Conservation (phyloP, 2,329 filamentous ascomycete genomes). For the Microdochium nivale region DNA sequence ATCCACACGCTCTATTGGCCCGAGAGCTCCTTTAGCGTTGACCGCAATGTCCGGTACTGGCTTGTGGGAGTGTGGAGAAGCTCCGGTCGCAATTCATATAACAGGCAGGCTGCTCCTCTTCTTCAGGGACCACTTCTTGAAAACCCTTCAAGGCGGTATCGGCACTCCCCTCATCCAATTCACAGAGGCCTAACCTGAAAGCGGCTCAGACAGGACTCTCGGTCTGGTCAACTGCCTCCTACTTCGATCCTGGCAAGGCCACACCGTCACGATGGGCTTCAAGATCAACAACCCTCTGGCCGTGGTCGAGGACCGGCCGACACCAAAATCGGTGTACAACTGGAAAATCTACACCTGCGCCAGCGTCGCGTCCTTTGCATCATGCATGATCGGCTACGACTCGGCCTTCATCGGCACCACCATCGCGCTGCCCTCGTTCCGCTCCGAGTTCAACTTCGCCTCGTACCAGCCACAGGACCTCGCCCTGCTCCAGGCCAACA, state of each 20-base stretch:
- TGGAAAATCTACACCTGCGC: conserved; percentile 50
- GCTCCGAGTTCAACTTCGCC: conserved; percentile 56
- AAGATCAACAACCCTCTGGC: conserved; percentile 19
- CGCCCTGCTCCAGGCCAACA: conserved; percentile 60
- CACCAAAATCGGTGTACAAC: conserved; percentile 49
- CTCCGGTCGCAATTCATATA: too few species aligned
- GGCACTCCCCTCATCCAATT: too few species aligned
- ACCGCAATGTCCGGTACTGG: too few species aligned
- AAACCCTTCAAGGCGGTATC: too few species aligned
- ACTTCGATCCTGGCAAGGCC: too few species aligned
- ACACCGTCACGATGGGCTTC: conserved; percentile 28
- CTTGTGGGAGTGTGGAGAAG: too few species aligned
- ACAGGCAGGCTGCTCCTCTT: too few species aligned
- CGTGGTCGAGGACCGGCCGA: conserved; percentile 47
- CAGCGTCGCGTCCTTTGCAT: conserved; percentile 44
- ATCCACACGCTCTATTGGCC: neutral
- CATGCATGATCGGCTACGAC: conserved; percentile 54
- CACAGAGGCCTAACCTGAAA: too few species aligned
- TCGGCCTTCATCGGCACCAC: conserved; percentile 75
- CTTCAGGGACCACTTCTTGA: too few species aligned
- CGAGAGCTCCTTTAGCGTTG: too few species aligned
- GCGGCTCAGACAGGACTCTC: neutral
- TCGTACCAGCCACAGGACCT: conserved; percentile 35
- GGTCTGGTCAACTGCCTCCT: too few species aligned
- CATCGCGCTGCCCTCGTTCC: conserved; percentile 61